phyloP scores from a whole-genome alignment of 441 rosid genomes.

The Croton laevigatus region DNA sequence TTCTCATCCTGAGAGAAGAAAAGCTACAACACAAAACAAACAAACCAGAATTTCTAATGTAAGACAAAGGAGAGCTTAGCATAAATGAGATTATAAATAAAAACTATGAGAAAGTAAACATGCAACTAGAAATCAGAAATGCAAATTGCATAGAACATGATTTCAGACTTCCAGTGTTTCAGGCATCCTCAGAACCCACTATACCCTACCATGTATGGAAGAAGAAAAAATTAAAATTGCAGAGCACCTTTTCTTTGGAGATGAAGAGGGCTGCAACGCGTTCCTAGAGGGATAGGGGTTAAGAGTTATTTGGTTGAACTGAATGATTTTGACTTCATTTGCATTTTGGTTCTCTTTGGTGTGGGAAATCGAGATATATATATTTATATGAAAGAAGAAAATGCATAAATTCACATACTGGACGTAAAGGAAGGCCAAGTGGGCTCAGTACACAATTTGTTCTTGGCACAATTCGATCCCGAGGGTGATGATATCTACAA shows the following conservation, averaged over 20 bases:
- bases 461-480: slow-evolving; percentile 53
- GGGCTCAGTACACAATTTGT: slow-evolving; percentile 64
- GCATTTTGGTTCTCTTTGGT: slow-evolving; percentile 2
- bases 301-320: slow-evolving; percentile 1
- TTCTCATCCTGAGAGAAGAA: neutral
- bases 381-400: slow-evolving; percentile 16
- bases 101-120: neutral
- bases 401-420: slow-evolving; percentile 45
- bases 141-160: neutral
- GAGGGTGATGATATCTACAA: slow-evolving; percentile 88
- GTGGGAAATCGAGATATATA: neutral
- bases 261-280: slow-evolving; percentile 5
- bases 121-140: neutral
- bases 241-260: slow-evolving; percentile 1
- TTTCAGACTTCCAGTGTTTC: neutral
- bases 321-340: slow-evolving; percentile 7
- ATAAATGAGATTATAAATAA: neutral
- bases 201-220: neutral
- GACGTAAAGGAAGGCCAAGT: slow-evolving; percentile 83
- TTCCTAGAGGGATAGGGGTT: slow-evolving; percentile 6
- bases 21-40: neutral
- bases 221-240: neutral
- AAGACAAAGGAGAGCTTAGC: neutral
- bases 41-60: neutral
- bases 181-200: neutral